Conservation (phyloP, 805 yeast species). For the Saturnispora quitensis region DNA sequence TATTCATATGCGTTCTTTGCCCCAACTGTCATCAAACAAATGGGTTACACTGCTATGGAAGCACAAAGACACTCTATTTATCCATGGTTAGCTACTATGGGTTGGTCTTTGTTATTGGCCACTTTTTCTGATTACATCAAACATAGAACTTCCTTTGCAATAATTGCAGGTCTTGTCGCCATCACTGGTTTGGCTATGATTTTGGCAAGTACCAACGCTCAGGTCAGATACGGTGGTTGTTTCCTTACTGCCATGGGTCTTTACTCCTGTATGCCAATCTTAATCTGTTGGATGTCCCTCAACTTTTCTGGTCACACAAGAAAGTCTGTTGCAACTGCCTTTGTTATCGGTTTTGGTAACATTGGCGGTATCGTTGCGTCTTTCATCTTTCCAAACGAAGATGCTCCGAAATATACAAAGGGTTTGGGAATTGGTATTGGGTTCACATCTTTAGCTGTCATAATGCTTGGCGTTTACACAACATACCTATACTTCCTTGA, state of each 20-base stretch:
- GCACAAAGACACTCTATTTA: slow-evolving; percentile 79
- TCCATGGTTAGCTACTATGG: slow-evolving; percentile 77
- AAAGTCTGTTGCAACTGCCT: slow-evolving; percentile 40
- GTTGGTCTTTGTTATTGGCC: slow-evolving; percentile 51
- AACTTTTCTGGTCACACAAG: slow-evolving; percentile 58
- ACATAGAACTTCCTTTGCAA: slow-evolving; percentile 37
- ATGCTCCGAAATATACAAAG: slow-evolving; percentile 48
- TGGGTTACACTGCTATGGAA: slow-evolving; percentile 59
- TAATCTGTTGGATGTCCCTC: slow-evolving; percentile 59
- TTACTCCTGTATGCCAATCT: slow-evolving; percentile 56
- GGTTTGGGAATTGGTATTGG: slow-evolving; percentile 48
- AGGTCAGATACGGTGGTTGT: slow-evolving; percentile 54
- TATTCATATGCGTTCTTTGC: slow-evolving; percentile 72
- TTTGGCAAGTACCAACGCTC: slow-evolving; percentile 31
- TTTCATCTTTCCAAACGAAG: slow-evolving; percentile 43
- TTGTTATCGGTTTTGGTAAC: slow-evolving; percentile 64
- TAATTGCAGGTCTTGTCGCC: slow-evolving; percentile 29
- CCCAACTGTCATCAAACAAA: slow-evolving; percentile 49
- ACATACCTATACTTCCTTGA: slow-evolving; percentile 25
- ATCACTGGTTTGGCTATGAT: slow-evolving; percentile 50
- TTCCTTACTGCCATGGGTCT: slow-evolving; percentile 52
- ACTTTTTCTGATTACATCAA: slow-evolving; percentile 46
- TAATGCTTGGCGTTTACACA: slow-evolving; percentile 26
- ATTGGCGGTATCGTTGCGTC: slow-evolving; percentile 65
- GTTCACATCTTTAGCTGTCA: slow-evolving; percentile 34